These are phyloP conservation scores for Neurospora intermedia DNA, from an alignment of 495 filamentous ascomycete species.

Conservation along the genomic window DNA sequence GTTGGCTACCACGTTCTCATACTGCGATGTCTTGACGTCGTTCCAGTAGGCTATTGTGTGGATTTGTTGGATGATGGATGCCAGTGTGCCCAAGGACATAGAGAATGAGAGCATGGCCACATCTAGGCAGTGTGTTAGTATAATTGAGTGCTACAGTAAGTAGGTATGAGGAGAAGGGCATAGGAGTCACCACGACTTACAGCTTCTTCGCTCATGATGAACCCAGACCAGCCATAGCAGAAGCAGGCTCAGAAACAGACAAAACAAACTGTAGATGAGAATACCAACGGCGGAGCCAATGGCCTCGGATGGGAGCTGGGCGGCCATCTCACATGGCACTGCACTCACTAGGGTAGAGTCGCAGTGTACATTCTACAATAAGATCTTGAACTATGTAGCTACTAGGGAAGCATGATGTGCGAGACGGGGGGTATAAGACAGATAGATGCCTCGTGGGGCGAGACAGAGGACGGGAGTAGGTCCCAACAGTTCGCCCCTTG, in stretches of 20 bases:
- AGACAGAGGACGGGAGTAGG: neutral
- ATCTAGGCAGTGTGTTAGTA: constrained; percentile 18
- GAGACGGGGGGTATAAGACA: neutral
- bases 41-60: constrained; percentile 33
- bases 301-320: constrained; percentile 31
- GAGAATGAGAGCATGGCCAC: constrained; percentile 32
- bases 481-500: neutral
- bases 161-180: neutral
- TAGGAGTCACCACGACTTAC: constrained; percentile 22
- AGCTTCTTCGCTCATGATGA: constrained; percentile 36
- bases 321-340: constrained; percentile 19
- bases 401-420: neutral
- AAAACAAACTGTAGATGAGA: constrained; percentile 32
- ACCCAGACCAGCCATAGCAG: constrained; percentile 32
- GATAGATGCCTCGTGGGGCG: neutral
- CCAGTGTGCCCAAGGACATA: constrained; percentile 26
- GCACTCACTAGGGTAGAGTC: neutral
- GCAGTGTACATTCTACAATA: neutral
- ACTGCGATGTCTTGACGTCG: constrained; percentile 32
- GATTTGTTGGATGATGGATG: constrained; percentile 36
- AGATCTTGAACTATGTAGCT: neutral
- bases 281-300: constrained; percentile 26
- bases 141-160: neutral
- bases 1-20: constrained; percentile 23
- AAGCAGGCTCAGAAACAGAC: constrained; percentile 22